Conservation (phyloP, 2,329 filamentous ascomycete species). For the Fusarium sacchari region DNA sequence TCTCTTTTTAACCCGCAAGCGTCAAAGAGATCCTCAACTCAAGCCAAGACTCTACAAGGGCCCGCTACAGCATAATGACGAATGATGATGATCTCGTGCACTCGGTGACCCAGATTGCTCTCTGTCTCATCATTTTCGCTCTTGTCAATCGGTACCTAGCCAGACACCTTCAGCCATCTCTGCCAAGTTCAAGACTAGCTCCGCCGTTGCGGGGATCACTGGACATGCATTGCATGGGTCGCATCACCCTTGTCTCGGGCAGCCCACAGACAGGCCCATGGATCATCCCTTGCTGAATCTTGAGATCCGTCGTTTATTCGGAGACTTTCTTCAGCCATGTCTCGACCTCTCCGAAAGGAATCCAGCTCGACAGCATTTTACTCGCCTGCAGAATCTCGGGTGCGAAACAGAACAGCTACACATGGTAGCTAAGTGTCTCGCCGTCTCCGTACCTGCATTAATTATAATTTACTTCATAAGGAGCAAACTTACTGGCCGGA, state of each 20-base stretch:
- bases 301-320: constrained; percentile 31
- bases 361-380: constrained; percentile 15
- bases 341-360: constrained; percentile 21
- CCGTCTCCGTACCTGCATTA: constrained; percentile 17
- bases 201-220: not conserved
- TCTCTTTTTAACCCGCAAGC: not conserved
- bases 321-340: constrained; percentile 40
- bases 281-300: constrained; percentile 20
- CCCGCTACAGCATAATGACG: constrained; percentile 15
- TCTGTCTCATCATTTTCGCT: not conserved
- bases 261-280: constrained; percentile 15
- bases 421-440: constrained; percentile 24
- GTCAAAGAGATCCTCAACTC: not conserved
- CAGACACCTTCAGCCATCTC: not conserved
- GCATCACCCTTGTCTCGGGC: constrained; percentile 21
- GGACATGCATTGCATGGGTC: constrained; percentile 7
- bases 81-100: constrained; percentile 9
- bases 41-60: not conserved
- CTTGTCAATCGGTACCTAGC: not conserved
- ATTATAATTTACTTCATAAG: not conserved
- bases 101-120: not conserved
- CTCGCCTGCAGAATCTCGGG: not conserved
- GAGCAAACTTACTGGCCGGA: not conserved
- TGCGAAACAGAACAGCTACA: not conserved
- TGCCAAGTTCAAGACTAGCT: not conserved